Evolutionary conservation across 768 basidiomycete species (phyloP).

Genomic region (Strobilomyces echinocephalus): DNA sequence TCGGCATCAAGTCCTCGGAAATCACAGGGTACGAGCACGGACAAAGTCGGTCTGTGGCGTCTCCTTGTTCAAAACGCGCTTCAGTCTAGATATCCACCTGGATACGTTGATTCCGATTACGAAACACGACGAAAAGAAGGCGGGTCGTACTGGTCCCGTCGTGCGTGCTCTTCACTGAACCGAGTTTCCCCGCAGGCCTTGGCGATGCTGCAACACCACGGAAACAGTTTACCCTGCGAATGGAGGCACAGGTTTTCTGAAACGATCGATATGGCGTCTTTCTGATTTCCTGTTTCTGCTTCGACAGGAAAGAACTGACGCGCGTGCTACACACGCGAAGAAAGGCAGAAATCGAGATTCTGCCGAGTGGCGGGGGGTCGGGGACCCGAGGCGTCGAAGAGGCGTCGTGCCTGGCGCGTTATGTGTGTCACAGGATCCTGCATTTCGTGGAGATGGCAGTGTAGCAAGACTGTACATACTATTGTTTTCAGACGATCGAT

Average conservation of each 20-base stretch:
- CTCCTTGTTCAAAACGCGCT: neutral
- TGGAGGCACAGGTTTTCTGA: slow-evolving; percentile 59
- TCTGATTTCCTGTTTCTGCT: neutral
- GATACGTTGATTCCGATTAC: slow-evolving; percentile 67
- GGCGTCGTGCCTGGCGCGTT: slow-evolving; percentile 19
- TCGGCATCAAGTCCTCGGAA: slow-evolving; percentile 73
- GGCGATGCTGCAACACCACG: slow-evolving; percentile 49
- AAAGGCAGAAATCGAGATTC: slow-evolving; percentile 90
- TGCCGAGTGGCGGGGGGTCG: slow-evolving; percentile 25
- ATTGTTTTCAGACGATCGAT: no score
- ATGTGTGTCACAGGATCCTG: slow-evolving; percentile 25
- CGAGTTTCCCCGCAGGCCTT: slow-evolving; percentile 48
- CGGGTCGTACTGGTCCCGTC: slow-evolving; percentile 18
- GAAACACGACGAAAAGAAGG: slow-evolving; percentile 72
- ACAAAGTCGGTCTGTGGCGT: neutral
- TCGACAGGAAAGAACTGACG: slow-evolving; percentile 67
- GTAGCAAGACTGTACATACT: slow-evolving; percentile 1
- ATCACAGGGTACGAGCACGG: slow-evolving; percentile 46
- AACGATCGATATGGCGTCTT: neutral
- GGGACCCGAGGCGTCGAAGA: slow-evolving; percentile 3
- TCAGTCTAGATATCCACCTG: slow-evolving; percentile 55
- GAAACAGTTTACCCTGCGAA: slow-evolving; percentile 41
- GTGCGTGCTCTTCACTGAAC: neutral
- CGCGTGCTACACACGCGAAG: slow-evolving; percentile 75
- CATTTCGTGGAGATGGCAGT: slow-evolving; percentile 26